A percentile compares a stretch with the other conserved stretches of the same genome.
Evolutionary conservation across 1,284 basidiomycete genomes (phyloP).

Genomic region (Papiliotrema flavescens): DNA sequence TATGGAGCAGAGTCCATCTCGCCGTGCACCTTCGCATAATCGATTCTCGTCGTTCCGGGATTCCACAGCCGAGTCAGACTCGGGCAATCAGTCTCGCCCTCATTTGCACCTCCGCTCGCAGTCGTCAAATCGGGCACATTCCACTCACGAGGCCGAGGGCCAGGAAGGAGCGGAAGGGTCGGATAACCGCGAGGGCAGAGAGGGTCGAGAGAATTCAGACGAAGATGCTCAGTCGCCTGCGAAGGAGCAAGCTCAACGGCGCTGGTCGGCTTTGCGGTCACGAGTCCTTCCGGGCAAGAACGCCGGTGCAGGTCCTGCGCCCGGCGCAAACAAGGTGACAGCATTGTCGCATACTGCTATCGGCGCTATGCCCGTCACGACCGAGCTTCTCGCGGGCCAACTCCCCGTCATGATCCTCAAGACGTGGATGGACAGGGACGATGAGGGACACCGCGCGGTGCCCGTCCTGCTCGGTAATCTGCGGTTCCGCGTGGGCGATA

Average conservation of each 20-base stretch:
- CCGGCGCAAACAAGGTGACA: conserved; percentile 23
- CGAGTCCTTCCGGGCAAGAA: conserved; percentile 27
- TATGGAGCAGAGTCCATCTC: background rate
- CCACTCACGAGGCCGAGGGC: background rate
- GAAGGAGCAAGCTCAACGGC: conserved; percentile 22
- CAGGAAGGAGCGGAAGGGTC: background rate
- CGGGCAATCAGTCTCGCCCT: background rate
- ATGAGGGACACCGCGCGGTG: conserved; percentile 75
- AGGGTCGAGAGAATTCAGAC: background rate
- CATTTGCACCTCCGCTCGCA: background rate
- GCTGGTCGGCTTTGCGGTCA: conserved; percentile 33
- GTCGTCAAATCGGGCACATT: background rate
- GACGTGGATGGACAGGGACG: conserved; percentile 88
- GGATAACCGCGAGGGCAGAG: background rate
- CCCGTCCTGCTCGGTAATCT: conserved; percentile 67
- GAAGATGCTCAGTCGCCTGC: conserved; percentile 4
- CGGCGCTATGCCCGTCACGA: conserved; percentile 68
- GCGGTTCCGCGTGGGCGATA: conserved; percentile 47
- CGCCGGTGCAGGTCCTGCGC: conserved; percentile 10
- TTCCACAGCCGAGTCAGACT: conserved; percentile 16
- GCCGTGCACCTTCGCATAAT: background rate
- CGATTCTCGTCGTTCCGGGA: conserved; percentile 9
- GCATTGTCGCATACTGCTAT: conserved; percentile 32
- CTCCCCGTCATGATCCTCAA: conserved; percentile 78
- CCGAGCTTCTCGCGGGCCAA: conserved; percentile 77